Evolutionary conservation across 2,329 filamentous ascomycete genomes (phyloP), one percentile per base, ranked within the genome.

Genomic region (Monilinia laxa): DNA sequence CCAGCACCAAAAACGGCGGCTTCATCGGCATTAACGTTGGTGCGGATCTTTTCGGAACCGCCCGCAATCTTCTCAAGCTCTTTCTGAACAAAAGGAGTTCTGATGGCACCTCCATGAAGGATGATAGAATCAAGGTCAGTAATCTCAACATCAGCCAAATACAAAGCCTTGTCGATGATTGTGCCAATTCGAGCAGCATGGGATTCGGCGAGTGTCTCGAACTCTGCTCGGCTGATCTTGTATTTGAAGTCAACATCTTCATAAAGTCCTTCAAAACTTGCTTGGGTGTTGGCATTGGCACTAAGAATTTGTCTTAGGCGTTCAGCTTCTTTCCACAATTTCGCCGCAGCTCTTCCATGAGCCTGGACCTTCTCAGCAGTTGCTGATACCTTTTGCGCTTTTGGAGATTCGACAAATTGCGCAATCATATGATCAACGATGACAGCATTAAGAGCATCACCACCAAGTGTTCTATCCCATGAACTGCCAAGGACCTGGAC

Each of bases 11-110:
- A 96, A 12, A 96, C 95, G 62, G 95, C 95, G 31, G 95, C 90
- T 80, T 99, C 95, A 75, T 99, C 95, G 14, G 94, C 91, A 80
- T 99, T 99, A 76, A 99, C 95, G 74, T 96, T 99, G 75, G 89
- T 90, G 71, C 93, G 90, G 68, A 99, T 83, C 82, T 96, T 97
- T 62, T 90, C 87, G 10, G 87, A 79, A 23, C 84, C 85, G 49
- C 91, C 90, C 62, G 88, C 85, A 54, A 91, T 79, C 69, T 87
- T 86, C 79, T 97, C 93, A 20, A 99, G 86, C 73, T 90, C 85
- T 79, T 89, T 94, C 78, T 98, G 94, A 14, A 99, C 92, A 74
- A 98, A 97, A 0, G 95, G 95, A 11, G 94, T 98, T 69, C 95
- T 88, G 56, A 92, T 89, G 55, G 89, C 90, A 72, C 95, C 95